Percentiles rank a stretch among this genome's conserved stretches.
phyloP scores from a whole-genome alignment of 441 rosid species.

The Gossypium gossypioides region DNA sequence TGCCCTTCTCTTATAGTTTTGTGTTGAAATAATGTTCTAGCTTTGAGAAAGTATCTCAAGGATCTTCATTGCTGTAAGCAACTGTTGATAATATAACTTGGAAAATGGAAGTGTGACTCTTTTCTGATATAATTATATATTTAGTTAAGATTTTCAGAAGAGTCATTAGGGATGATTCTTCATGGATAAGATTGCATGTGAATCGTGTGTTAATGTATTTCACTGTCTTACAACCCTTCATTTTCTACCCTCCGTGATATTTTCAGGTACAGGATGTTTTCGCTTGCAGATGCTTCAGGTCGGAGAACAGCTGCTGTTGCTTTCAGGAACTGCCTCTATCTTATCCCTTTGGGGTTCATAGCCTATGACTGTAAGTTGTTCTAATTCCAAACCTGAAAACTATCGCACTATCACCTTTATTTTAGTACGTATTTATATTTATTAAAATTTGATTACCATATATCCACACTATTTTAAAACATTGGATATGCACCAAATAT shows the following conservation, averaged over 20 bases:
- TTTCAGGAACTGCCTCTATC: constrained; percentile 77
- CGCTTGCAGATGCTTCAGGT: constrained; percentile 81
- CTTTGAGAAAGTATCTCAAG: neutral
- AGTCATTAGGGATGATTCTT: neutral
- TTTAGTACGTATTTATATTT: neutral
- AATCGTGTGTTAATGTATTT: neutral
- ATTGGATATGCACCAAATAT: neutral
- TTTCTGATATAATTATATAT: neutral
- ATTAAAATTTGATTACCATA: neutral
- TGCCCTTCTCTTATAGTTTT: neutral
- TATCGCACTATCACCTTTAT: neutral
- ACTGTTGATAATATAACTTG: neutral
- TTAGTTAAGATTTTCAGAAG: neutral
- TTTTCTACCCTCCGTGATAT: constrained; percentile 1
- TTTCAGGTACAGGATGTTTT: constrained; percentile 76
- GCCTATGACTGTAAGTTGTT: constrained; percentile 76
- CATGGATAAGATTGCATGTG: neutral
- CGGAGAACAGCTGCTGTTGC: constrained; percentile 68
- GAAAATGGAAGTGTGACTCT: neutral
- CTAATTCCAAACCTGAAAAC: neutral
- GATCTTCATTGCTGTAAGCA: neutral
- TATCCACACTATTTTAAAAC: neutral
- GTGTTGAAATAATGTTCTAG: neutral
- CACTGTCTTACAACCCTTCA: neutral
- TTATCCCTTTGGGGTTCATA: constrained; percentile 70